These are phyloP conservation scores for Ophiobolus disseminans DNA, from an alignment of 2,329 filamentous ascomycete genomes.

Conservation along the genomic window DNA sequence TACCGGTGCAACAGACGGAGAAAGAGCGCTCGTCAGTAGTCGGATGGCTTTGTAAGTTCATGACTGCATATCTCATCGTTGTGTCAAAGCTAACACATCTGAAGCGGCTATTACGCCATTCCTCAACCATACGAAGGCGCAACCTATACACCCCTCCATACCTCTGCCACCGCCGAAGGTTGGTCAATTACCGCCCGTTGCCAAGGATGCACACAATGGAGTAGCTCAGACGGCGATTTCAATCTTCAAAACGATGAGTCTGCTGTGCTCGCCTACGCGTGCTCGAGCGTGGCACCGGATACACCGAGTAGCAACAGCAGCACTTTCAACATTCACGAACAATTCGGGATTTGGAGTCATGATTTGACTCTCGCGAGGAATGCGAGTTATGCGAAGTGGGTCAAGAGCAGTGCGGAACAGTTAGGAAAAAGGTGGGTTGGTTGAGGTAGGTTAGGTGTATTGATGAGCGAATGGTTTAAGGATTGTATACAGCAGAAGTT, in stretches of 20 bases:
- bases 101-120: conserved; percentile 88
- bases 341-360: conserved; percentile 24
- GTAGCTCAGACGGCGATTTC: conserved; percentile 16
- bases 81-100: neutral
- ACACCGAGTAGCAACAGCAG: conserved; percentile 16
- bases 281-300: conserved; percentile 16
- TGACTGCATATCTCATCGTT: neutral
- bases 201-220: conserved; percentile 26
- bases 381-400: too few relatives aligned
- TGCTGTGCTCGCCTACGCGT: conserved; percentile 19
- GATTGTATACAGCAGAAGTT: conserved; percentile 10
- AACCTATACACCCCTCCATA: conserved; percentile 13
- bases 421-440: too few relatives aligned
- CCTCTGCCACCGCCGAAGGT: conserved; percentile 17
- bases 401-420: too few relatives aligned
- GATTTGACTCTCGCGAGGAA: conserved; percentile 18
- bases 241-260: conserved; percentile 8
- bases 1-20: conserved; percentile 12
- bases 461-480: conserved; percentile 14
- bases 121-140: conserved; percentile 64
- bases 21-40: conserved; percentile 16
- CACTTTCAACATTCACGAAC: conserved; percentile 21
- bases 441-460: too few relatives aligned
- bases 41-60: conserved; percentile 24
- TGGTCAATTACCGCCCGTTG: conserved; percentile 25